These are phyloP conservation scores for Phialophora tarda DNA, from an alignment of 2,329 filamentous ascomycete species.

Conservation along the genomic window DNA sequence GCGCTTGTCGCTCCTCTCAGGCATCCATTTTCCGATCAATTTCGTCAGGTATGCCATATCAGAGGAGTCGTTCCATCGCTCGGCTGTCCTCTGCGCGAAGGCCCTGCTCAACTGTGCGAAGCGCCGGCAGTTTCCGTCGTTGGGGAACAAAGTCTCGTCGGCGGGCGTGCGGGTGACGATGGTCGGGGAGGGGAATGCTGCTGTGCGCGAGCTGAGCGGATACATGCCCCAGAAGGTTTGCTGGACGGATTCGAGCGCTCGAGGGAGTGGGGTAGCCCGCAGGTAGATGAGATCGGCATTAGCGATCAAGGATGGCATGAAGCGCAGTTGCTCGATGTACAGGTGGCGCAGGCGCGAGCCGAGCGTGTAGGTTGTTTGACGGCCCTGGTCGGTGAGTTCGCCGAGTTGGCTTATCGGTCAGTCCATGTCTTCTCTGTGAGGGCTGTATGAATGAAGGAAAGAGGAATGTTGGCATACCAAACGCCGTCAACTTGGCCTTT, in stretches of 20 bases:
- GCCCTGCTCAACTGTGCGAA: slow-evolving; percentile 72
- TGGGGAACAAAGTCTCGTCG: slow-evolving; percentile 81
- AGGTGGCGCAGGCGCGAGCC: slow-evolving; percentile 71
- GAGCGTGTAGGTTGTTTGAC: slow-evolving; percentile 72
- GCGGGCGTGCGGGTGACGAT: slow-evolving; percentile 68
- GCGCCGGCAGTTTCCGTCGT: slow-evolving; percentile 74
- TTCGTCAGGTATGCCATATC: slow-evolving; percentile 85
- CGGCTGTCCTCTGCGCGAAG: slow-evolving; percentile 73
- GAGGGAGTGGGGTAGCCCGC: slow-evolving; percentile 73
- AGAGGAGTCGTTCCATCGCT: slow-evolving; percentile 74
- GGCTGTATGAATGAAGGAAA: too few relatives aligned
- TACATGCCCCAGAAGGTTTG: slow-evolving; percentile 78
- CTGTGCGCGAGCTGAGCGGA: slow-evolving; percentile 59
- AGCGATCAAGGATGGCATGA: slow-evolving; percentile 67
- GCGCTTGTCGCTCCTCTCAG: slow-evolving; percentile 62
- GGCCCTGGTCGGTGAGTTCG: slow-evolving; percentile 76
- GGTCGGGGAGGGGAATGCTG: slow-evolving; percentile 64
- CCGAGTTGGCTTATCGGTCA: slow-evolving; percentile 53
- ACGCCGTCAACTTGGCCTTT: slow-evolving; percentile 75
- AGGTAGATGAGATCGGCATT: slow-evolving; percentile 70
- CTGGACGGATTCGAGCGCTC: slow-evolving; percentile 78
- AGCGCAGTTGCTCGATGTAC: slow-evolving; percentile 75
- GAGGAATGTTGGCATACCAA: slow-evolving; percentile 61
- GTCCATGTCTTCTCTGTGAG: background rate
- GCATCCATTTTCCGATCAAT: slow-evolving; percentile 84